These are phyloP conservation scores for Zygosaccharomyces pseudobailii DNA, from an alignment of 1,139 yeast genomes.

Conservation along the genomic window DNA sequence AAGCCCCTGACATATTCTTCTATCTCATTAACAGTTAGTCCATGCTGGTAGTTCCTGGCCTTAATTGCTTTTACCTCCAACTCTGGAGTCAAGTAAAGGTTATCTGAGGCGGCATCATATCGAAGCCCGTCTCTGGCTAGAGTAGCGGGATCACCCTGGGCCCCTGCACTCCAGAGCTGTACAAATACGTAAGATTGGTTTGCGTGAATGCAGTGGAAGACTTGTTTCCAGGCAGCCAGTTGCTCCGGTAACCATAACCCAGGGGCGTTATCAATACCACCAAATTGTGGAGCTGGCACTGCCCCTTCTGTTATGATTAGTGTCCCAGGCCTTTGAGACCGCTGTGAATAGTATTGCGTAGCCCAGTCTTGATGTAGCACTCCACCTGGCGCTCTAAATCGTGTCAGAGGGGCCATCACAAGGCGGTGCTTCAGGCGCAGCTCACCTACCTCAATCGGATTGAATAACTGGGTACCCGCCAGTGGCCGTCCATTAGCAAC, in stretches of 20 bases:
- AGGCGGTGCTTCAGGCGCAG: slow-evolving; percentile 39
- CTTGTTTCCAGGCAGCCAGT: slow-evolving; percentile 47
- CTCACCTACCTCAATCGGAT: slow-evolving; percentile 46
- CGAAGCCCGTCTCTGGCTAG: slow-evolving; percentile 38
- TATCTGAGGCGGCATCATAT: slow-evolving; percentile 36
- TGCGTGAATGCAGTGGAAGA: slow-evolving; percentile 48
- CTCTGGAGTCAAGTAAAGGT: slow-evolving; percentile 35
- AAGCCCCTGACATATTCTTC: slow-evolving; percentile 35
- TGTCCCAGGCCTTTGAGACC: slow-evolving; percentile 37
- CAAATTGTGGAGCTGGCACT: slow-evolving; percentile 34
- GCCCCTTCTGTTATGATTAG: slow-evolving; percentile 39
- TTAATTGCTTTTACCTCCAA: slow-evolving; percentile 33
- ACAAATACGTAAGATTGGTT: slow-evolving; percentile 47
- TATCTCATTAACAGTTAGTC: slow-evolving; percentile 37
- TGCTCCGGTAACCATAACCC: slow-evolving; percentile 51
- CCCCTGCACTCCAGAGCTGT: slow-evolving; percentile 62
- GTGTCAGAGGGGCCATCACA: slow-evolving; percentile 50
- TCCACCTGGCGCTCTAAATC: slow-evolving; percentile 42
- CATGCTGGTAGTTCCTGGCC: slow-evolving; percentile 34
- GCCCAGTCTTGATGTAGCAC: slow-evolving; percentile 33
- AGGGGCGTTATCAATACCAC: slow-evolving; percentile 45
- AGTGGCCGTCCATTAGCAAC: slow-evolving; percentile 25
- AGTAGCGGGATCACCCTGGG: slow-evolving; percentile 44
- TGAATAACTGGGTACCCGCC: slow-evolving; percentile 42
- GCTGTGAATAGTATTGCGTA: slow-evolving; percentile 35